Evolutionary conservation across 2,329 filamentous ascomycete genomes (phyloP).

Genomic region (Macrophomina tecta): DNA sequence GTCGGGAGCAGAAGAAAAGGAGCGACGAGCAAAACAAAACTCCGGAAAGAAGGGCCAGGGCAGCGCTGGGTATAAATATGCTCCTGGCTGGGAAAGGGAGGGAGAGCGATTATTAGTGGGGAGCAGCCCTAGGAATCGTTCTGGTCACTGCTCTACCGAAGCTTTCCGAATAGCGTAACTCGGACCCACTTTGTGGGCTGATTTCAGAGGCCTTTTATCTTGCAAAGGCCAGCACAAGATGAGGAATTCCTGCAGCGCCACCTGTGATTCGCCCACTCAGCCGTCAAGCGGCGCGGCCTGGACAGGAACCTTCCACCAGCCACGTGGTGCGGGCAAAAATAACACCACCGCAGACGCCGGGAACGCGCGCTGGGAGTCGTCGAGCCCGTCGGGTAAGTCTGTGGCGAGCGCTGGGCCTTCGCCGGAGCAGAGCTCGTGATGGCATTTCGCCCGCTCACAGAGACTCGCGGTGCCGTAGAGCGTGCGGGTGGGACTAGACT

Average conservation of each 20-base stretch:
- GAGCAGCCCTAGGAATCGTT: neutral
- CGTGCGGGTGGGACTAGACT: neutral
- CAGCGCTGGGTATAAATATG: conserved; percentile 21
- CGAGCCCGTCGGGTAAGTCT: conserved; percentile 4
- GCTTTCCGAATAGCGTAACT: conserved; percentile 23
- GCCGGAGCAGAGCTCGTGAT: neutral
- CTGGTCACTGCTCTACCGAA: conserved; percentile 23
- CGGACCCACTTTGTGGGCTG: conserved; percentile 28
- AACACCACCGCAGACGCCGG: neutral
- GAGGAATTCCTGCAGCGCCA: conserved; percentile 12
- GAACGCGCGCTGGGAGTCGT: neutral
- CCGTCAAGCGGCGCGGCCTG: conserved; percentile 8
- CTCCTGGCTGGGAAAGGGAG: neutral
- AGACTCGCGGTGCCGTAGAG: neutral
- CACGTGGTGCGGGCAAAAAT: conserved; percentile 21
- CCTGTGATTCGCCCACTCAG: neutral
- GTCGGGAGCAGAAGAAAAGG: neutral
- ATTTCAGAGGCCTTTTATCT: conserved; percentile 26
- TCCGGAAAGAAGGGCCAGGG: neutral
- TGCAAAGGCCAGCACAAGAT: conserved; percentile 10
- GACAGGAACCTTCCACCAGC: neutral
- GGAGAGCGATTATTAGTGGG: neutral
- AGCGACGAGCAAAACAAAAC: conserved; percentile 22
- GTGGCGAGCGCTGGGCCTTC: neutral
- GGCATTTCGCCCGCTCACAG: neutral